Base-by-base conservation (phyloP, 805 yeast genomes). In the Metschnikowia shivogae region DNA sequence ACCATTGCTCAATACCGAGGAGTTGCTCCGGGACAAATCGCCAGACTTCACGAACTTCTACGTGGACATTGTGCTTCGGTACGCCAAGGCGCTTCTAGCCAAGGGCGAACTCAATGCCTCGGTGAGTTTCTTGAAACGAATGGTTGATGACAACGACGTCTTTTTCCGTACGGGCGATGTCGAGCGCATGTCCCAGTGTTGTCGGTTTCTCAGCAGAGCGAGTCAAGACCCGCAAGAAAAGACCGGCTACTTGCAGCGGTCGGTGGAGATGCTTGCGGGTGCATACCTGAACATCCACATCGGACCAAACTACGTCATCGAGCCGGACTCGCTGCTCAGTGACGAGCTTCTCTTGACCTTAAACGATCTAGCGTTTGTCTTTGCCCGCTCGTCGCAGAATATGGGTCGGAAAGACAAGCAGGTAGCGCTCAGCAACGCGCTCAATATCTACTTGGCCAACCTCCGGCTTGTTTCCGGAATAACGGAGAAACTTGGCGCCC, bases 11-110 rank as follows among this genome's bases (percentile, higher is more conserved):
- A 55, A 56, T 36, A 54, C 70, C 1, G 57, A 63, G 12, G 56
- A 52, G 20, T 58, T 71, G 46, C 46, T 68, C 8, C 45, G 57
- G 43, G 53, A 57, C 28, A 63, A 64, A 36, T 65, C 70, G 9
- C 50, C 53, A 14, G 56, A 48, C 10, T 67, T 70, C 48, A 59
- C 73, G 28, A 70, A 71, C 54, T 71, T 71, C 56, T 71, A 71
- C 49, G 62, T 70, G 36, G 75, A 71, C 50, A 67, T 71, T 30
- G 65, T 70, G 28, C 56, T 69, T 37, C 55, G 76, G 27, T 71
- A 71, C 54, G 63, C 73, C 32, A 62, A 61, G 43, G 67, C 75
- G 13, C 54, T 71, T 30, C 57, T 71, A 30, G 73, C 76, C 20
- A 69, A 70, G 45, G 74, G 73, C 27, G 56, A 66, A 47, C 53